Base-by-base conservation (phyloP, 2,329 filamentous ascomycete genomes). In the Talaromyces amestolkiae region DNA sequence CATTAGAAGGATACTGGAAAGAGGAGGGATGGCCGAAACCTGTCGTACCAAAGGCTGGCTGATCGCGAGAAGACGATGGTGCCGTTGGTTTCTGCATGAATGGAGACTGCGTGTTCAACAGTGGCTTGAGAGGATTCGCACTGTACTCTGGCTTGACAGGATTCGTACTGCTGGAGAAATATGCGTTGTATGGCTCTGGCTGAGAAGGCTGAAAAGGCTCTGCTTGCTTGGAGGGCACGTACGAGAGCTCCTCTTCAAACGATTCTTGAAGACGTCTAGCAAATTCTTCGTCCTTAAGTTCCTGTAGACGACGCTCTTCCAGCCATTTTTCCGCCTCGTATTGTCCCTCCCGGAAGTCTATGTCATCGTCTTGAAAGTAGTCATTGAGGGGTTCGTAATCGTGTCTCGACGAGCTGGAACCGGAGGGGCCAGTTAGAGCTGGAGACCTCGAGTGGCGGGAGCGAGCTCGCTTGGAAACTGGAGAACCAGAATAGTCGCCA, bases 181-280 rank as follows among this genome's bases (percentile, higher is more conserved):
- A 19, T 13, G 64, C 39, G 19, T 47, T 63, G 51, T 33, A 13
- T 33, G 59, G 17, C 4, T 15, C 39, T 15, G 37, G 54, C 2
- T 22, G 31, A 8, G 51, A 24, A 15, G 53, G 37, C 3, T 59
- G 27, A 6, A 31, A 62, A 3, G 51, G 17, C 2, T 61, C 37
- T 15, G 35, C 51, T 43, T 27, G 35, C 24, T 54, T 51, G 37
- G 43, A 47, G 3, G 53, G 35, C n/a, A 19, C 35, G 15, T 47
- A 37, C 1, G 45, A 33, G 0, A 62, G 24, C 11, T 66, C 64
- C 19, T 66, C 41, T 33, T 59, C 53, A 67, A 71, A 71, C 58
- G 70, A 69, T 33, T 76, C 72, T 67, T 79, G 75, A 13, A 81
- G 69, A 31, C 67, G 73, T 54, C 76, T 75, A 39, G 79, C 79